Evolutionary conservation across 2,329 filamentous ascomycete species (phyloP), one percentile per base, ranked within the genome.

Genomic region (Colletotrichum phormii): DNA sequence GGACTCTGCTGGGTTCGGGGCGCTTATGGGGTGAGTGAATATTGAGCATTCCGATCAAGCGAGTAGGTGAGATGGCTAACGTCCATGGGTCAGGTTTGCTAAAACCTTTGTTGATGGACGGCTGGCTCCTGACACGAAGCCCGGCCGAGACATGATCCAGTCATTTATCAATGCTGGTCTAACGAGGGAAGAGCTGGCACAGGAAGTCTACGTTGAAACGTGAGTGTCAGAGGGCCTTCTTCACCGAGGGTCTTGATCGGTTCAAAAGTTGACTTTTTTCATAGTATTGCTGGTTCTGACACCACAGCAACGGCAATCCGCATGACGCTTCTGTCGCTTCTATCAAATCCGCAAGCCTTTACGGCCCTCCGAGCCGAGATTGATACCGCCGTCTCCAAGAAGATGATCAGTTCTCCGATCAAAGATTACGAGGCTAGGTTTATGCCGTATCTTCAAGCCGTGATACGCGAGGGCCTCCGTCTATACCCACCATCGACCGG

Each of bases 381-480:
- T 29, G 84, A 88, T 55, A 59, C 75, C 0, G 78, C 78, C 2
- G 70, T 75, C 29, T 15, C 53, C 4, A 24, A 49, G 62, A 33
- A 75, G 71, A 26, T 75, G 15, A 54, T 75, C 15, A 71, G 65
- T 18, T 67, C 74, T 0, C 79, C 79, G 11, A 76, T 80, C 73
- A 78, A 72, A 18, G 80, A 85, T 53, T 76, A 78, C 0, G 81
- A 86, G 73, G 81, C 79, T 29, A 80, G 74, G 29, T 77, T 76
- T 33, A 78, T 83, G 35, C 80, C 79, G 15, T 87, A 89, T 75
- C 83, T 90, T 3, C 82, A 86, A 42, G 88, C 88, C 4, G 84
- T 88, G 3, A 82, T 90, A 18, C 85, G 84, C 26, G 89, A 91
- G 76, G 84, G 85, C 0, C 79, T 87, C 75, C 84, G 88, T 3